Conservation (phyloP, 495 filamentous ascomycete genomes). For the Hypomontagnella submonticulosa region DNA sequence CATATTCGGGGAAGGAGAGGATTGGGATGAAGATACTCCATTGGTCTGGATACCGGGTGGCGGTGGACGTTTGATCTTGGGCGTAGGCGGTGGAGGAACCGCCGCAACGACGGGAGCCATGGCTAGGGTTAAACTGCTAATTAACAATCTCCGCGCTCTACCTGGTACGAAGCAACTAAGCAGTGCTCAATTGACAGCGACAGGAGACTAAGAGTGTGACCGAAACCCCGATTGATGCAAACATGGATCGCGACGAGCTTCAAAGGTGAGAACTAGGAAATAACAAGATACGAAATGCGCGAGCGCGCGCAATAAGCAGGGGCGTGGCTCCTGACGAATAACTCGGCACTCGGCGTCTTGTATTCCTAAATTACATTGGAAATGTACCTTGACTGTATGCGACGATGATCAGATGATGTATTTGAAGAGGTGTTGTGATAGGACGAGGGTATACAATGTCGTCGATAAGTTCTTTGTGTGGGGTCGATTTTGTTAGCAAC, state of each 20-base stretch:
- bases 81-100: slow-evolving; percentile 64
- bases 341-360: not conserved
- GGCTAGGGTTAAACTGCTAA: no score
- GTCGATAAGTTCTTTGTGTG: slow-evolving; percentile 36
- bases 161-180: slow-evolving; percentile 14
- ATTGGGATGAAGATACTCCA: slow-evolving; percentile 69
- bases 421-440: not conserved
- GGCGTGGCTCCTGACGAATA: not conserved
- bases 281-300: slow-evolving; percentile 3
- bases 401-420: slow-evolving; percentile 9
- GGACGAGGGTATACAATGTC: slow-evolving; percentile 1
- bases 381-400: slow-evolving; percentile 3
- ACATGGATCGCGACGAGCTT: slow-evolving; percentile 38
- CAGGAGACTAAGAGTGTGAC: slow-evolving; percentile 23
- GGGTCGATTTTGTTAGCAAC: slow-evolving; percentile 35
- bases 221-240: slow-evolving; percentile 18
- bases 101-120: slow-evolving; percentile 63
- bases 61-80: slow-evolving; percentile 79
- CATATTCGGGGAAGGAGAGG: slow-evolving; percentile 74
- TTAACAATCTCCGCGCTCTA: slow-evolving; percentile 17
- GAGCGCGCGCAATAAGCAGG: not conserved
- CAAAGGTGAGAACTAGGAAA: not conserved
- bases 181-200: slow-evolving; percentile 28
- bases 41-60: slow-evolving; percentile 76
- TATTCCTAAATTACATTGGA: slow-evolving; percentile 7